These are phyloP conservation scores for Abrus precatorius DNA, from an alignment of 306 rosid genomes.

Conservation along the genomic window DNA sequence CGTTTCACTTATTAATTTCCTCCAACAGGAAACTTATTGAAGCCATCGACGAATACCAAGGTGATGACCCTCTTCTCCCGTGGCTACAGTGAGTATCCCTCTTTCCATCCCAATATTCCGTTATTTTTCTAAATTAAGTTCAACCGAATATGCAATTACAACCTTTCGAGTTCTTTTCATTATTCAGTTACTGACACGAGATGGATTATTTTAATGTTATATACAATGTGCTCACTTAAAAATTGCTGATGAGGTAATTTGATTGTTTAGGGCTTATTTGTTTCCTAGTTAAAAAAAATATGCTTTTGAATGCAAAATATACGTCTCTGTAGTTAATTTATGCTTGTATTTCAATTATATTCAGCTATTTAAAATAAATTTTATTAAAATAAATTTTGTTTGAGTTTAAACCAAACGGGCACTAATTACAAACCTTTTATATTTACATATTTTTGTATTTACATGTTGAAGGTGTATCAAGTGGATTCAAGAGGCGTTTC, in stretches of 20 bases:
- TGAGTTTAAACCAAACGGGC: too few species aligned
- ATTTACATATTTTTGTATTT: neutral
- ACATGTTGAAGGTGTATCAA: constrained; percentile 74
- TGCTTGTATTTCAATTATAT: too few species aligned
- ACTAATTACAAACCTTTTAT: neutral
- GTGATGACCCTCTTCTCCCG: constrained; percentile 91
- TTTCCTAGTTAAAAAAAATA: too few species aligned
- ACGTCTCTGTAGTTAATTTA: too few species aligned
- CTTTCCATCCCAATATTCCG: neutral
- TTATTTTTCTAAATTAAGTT: too few species aligned
- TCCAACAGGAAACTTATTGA: constrained; percentile 65
- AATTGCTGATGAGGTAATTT: neutral
- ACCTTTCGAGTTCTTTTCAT: neutral
- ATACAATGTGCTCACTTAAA: too few species aligned
- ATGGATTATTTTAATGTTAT: neutral
- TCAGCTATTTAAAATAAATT: too few species aligned
- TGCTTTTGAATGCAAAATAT: too few species aligned
- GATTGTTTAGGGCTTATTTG: neutral
- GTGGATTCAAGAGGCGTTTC: constrained; percentile 98
- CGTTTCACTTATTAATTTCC: neutral
- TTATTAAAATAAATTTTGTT: too few species aligned
- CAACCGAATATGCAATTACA: too few species aligned
- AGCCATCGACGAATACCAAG: constrained; percentile 76
- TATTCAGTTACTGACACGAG: neutral
- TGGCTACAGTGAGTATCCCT: constrained; percentile 78